These are phyloP conservation scores for Termitomyces heimii DNA, from an alignment of 768 basidiomycete genomes.

Conservation along the genomic window DNA sequence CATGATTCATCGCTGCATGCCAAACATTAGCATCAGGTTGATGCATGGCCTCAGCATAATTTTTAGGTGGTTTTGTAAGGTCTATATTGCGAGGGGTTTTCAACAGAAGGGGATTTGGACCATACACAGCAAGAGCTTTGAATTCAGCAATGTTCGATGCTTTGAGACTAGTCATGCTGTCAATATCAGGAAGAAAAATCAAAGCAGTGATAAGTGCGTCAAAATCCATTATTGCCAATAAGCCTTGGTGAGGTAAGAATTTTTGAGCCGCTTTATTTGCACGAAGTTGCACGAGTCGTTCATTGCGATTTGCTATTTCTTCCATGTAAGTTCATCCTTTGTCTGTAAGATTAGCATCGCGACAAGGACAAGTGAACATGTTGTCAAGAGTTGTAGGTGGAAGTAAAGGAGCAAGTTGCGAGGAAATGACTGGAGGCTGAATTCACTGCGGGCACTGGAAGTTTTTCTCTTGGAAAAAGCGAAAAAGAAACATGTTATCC, in stretches of 20 bases:
- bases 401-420: no score
- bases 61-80: not conserved
- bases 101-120: not conserved
- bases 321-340: no score
- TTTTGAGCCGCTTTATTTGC: not conserved
- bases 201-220: not conserved
- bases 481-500: no score
- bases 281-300: not conserved
- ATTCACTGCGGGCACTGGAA: no score
- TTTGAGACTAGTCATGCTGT: not conserved
- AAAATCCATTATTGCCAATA: not conserved
- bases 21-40: not conserved
- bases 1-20: not conserved
- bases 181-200: not conserved
- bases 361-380: no score
- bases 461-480: no score
- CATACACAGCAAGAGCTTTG: not conserved
- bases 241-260: not conserved
- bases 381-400: no score
- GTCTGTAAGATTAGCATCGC: no score
- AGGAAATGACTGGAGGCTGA: no score
- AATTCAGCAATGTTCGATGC: not conserved
- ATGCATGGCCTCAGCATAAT: not conserved
- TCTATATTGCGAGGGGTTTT: not conserved
- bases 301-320: not conserved